Evolutionary conservation across 495 filamentous ascomycete species (phyloP), one percentile per base, ranked within the genome.

Genomic region (Choiromyces venosus): DNA sequence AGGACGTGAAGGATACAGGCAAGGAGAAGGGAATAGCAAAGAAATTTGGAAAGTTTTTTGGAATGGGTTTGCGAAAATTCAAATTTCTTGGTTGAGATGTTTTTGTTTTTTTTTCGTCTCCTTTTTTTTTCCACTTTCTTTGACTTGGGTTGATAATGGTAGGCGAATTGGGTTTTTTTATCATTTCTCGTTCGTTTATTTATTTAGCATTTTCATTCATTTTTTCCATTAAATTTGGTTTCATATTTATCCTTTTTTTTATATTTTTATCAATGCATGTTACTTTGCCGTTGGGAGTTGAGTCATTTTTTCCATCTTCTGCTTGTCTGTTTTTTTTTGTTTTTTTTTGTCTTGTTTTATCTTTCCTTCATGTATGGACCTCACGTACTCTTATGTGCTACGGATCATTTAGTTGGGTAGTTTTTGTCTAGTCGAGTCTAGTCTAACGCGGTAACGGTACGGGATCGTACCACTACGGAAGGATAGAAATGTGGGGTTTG

Each of bases 201-300:
- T n/a, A n/a, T n/a, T n/a, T n/a, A n/a, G n/a, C n/a, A n/a, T n/a
- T n/a, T n/a, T n/a, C n/a, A n/a, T n/a, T n/a, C n/a, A n/a, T n/a
- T n/a, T n/a, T n/a, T n/a, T n/a, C n/a, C n/a, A n/a, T n/a, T n/a
- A n/a, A n/a, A n/a, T n/a, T n/a, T n/a, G n/a, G n/a, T n/a, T n/a
- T n/a, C n/a, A n/a, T n/a, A n/a, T n/a, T n/a, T n/a, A n/a, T n/a
- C n/a, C n/a, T n/a, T n/a, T n/a, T n/a, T n/a, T n/a, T n/a, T n/a
- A n/a, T n/a, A n/a, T n/a, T n/a, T 46, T 61, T 33, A 61, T 61
- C 25, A 61, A 29, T 61, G 52, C 52, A 61, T 61, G 52, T 61
- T 33, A 12, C 52, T 16, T 61, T 33, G 52, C 25, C 12, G 52
- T 29, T 12, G 25, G 52, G 25, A 33, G 52, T 61, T 33, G 10